Base-by-base conservation (phyloP, 345 rosid genomes). In the Eucalyptus fibrosa region DNA sequence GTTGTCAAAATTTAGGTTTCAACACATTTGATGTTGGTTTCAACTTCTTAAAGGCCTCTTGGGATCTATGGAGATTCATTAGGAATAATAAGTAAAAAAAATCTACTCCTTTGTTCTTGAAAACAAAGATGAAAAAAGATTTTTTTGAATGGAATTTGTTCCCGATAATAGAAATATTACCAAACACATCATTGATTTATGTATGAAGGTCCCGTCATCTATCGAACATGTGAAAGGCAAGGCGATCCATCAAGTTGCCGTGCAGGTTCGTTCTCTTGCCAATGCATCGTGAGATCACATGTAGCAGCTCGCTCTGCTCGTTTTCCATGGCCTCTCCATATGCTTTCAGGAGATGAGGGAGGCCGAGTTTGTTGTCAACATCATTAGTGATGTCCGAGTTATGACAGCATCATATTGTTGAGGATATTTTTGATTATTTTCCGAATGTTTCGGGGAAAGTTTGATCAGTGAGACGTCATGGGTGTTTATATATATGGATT, bases 321-420 rank as follows among this genome's bases (percentile, higher is more conserved):
- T 67, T 87, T 87, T 91, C 94, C 80, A 90, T 65, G 82, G 95
- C 93, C 89, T 91, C 96, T 87, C 94, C 96, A 56, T 85, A 92
- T 24, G 92, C 95, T 88, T 90, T 90, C n/a, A 93, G 92, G 42
- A 93, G 93, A 86, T 94, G 94, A 53, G 65, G 85, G 28, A 94
- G 88, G 65, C 90, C 50, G 49, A 89, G 17, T 45, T 88, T 87
- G 56, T 44, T 89, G 18, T 91, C 92, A 30, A 88, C 30, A 69
- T 80, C 80, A 15, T 24, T 13, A 3, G 56, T 8, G 30, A 24
- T 16, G 21, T 77, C 89, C 51, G 15, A 15, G 91, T 94, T 23
- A 23, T 30, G 19, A n/a, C 21, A 30, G 5, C 77, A 65, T n/a
- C 77, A 65, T 86, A 12, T 50, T 50, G 62, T 10, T n/a, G 49